Conservation (phyloP, 345 rosid genomes). For the Sapria himalayana region DNA sequence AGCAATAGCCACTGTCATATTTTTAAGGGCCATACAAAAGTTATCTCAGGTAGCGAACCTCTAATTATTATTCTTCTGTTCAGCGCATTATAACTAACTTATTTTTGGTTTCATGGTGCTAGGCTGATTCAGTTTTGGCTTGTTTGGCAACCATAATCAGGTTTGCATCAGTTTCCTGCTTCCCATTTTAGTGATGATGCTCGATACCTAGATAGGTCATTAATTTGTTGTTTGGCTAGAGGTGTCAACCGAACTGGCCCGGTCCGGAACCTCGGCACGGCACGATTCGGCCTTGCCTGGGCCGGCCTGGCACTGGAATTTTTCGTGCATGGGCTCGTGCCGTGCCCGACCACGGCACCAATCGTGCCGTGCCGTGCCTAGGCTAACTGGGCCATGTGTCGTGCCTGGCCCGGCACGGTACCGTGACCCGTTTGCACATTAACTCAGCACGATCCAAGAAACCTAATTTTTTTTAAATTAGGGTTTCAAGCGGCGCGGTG, state of each 20-base stretch:
- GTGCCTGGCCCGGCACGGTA: no score
- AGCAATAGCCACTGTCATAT: conserved; percentile 52
- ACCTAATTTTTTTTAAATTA: no score
- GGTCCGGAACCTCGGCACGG: no score
- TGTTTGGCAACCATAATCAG: conserved; percentile 29
- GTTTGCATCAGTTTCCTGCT: conserved; percentile 14
- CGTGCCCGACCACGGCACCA: no score
- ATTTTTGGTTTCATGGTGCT: conserved; percentile 3
- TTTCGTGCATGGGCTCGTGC: not conserved
- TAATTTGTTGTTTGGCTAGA: no score
- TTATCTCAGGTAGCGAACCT: conserved; percentile 27
- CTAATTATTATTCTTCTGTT: not conserved
- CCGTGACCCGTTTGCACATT: no score
- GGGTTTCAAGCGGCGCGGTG: no score
- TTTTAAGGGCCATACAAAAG: conserved; percentile 37
- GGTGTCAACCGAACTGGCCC: no score
- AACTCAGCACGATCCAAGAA: no score
- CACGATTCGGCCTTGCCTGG: not conserved
- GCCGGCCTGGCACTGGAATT: not conserved
- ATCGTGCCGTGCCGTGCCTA: no score
- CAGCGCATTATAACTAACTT: conserved; percentile 2
- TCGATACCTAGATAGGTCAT: not conserved
- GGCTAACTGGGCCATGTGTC: no score
- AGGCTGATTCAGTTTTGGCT: conserved; percentile 25
- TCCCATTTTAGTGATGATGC: not conserved